Conservation (phyloP, 768 basidiomycete genomes). For the Rubroboletus pulcherrimus region DNA sequence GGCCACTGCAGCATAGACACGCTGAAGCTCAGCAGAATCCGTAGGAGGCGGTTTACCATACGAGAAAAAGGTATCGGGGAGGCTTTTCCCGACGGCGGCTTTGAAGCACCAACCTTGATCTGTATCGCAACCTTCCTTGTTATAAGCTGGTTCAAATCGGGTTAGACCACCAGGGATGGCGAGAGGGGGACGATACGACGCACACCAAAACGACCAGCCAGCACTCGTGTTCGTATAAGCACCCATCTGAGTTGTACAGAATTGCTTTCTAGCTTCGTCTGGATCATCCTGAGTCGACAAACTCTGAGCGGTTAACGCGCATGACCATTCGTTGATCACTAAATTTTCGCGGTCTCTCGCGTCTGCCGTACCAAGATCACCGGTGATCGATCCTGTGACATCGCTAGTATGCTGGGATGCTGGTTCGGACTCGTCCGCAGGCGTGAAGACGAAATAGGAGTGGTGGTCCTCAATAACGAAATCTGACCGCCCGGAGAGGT, state of each 20-base stretch:
- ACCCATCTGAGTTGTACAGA: constrained; percentile 57
- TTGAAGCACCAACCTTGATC: constrained; percentile 73
- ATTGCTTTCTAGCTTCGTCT: constrained; percentile 41
- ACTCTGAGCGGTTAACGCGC: constrained; percentile 47
- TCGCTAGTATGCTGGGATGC: constrained; percentile 43
- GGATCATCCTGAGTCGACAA: constrained; percentile 45
- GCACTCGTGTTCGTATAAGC: constrained; percentile 53
- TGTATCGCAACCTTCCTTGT: constrained; percentile 54
- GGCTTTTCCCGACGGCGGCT: constrained; percentile 49
- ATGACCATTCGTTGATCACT: constrained; percentile 52
- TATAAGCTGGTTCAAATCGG: constrained; percentile 44
- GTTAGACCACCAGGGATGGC: not conserved
- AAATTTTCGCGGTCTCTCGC: constrained; percentile 37
- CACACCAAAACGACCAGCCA: constrained; percentile 73
- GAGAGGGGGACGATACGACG: constrained; percentile 14
- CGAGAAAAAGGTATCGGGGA: constrained; percentile 57
- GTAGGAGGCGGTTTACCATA: constrained; percentile 35
- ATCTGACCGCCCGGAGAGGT: constrained; percentile 46
- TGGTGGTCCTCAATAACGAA: constrained; percentile 76
- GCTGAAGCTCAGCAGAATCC: constrained; percentile 22
- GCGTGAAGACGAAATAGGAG: constrained; percentile 65
- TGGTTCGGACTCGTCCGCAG: constrained; percentile 43
- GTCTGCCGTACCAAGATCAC: constrained; percentile 21
- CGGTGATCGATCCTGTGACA: constrained; percentile 23
- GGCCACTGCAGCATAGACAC: constrained; percentile 11